These are phyloP conservation scores for Fusarium armeniacum DNA, from an alignment of 2,329 filamentous ascomycete species.

Conservation along the genomic window DNA sequence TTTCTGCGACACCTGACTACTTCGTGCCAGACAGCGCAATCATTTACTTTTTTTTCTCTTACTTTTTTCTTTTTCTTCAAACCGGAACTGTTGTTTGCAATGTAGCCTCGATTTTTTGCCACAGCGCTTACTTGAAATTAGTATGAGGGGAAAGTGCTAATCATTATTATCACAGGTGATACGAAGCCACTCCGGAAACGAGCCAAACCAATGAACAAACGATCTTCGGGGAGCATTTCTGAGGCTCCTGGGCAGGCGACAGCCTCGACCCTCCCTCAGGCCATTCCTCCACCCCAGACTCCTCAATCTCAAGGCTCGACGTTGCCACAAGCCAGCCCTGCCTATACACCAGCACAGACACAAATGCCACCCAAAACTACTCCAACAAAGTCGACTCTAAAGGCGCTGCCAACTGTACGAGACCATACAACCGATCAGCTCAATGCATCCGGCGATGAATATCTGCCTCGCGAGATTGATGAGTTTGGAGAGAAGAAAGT, in stretches of 20 bases:
- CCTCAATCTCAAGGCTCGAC: constrained; percentile 66
- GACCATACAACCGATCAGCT: constrained; percentile 98
- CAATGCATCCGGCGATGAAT: constrained; percentile 90
- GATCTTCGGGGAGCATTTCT: constrained; percentile 64
- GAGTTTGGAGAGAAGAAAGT: constrained; percentile 96
- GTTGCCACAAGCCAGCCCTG: constrained; percentile 60
- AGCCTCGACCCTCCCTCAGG: constrained; percentile 59
- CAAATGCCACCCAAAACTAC: constrained; percentile 81
- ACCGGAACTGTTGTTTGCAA: constrained; percentile 48
- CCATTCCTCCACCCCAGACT: constrained; percentile 66
- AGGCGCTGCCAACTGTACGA: constrained; percentile 93
- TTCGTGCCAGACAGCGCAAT: constrained; percentile 35
- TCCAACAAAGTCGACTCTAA: constrained; percentile 86
- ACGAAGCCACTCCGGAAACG: constrained; percentile 67
- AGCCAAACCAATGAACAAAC: constrained; percentile 73
- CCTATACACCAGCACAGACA: constrained; percentile 58
- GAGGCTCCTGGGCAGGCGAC: constrained; percentile 70
- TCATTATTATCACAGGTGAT: constrained; percentile 59
- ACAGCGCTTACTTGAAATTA: neutral
- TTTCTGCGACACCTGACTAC: constrained; percentile 47
- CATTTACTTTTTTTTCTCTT: constrained; percentile 23
- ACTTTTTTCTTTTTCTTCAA: constrained; percentile 4
- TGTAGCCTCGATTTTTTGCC: constrained; percentile 50
- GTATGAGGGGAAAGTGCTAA: constrained; percentile 36
- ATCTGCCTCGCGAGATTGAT: constrained; percentile 92